Evolutionary conservation across 2,329 filamentous ascomycete species (phyloP).

Genomic region (Trichocomaceae sp.): DNA sequence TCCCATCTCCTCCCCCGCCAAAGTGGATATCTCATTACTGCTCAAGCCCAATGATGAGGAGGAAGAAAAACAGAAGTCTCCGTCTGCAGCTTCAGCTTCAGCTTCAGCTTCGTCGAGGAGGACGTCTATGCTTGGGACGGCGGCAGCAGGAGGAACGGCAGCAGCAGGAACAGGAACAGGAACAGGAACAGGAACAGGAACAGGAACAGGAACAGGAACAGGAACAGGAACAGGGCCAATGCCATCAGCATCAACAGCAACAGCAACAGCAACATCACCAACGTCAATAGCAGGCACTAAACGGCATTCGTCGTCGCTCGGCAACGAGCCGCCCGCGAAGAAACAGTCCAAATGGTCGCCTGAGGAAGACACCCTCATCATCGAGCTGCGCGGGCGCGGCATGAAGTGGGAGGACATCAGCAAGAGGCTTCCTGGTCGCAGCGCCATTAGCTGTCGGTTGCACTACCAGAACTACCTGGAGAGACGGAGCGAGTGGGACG

Average conservation of each 20-base stretch:
- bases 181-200: slow-evolving; percentile 14
- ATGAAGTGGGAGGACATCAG: slow-evolving; percentile 99
- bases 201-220: slow-evolving; percentile 7
- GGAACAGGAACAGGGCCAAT: slow-evolving; percentile 20
- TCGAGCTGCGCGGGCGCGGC: slow-evolving; percentile 77
- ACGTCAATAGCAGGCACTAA: slow-evolving; percentile 28
- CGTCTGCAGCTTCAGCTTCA: slow-evolving; percentile 19
- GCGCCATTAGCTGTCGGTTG: slow-evolving; percentile 85
- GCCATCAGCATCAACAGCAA: slow-evolving; percentile 17
- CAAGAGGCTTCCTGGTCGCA: slow-evolving; percentile 80
- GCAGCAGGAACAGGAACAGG: slow-evolving; percentile 15
- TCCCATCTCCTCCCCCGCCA: slow-evolving; percentile 48
- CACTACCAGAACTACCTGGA: slow-evolving; percentile 98
- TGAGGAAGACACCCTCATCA: slow-evolving; percentile 89
- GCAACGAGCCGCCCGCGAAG: slow-evolving; percentile 63
- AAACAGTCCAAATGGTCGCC: slow-evolving; percentile 96
- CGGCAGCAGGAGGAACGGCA: slow-evolving; percentile 20
- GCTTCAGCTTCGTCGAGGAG: slow-evolving; percentile 5
- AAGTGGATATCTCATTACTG: slow-evolving; percentile 91
- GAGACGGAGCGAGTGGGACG: slow-evolving; percentile 87
- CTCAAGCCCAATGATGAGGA: slow-evolving; percentile 57
- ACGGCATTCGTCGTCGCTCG: slow-evolving; percentile 41
- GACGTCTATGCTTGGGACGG: slow-evolving; percentile 10
- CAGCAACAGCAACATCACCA: slow-evolving; percentile 15
- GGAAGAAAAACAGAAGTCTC: slow-evolving; percentile 28